Conservation (phyloP, 495 filamentous ascomycete species). For the Aspergillus diversus region DNA sequence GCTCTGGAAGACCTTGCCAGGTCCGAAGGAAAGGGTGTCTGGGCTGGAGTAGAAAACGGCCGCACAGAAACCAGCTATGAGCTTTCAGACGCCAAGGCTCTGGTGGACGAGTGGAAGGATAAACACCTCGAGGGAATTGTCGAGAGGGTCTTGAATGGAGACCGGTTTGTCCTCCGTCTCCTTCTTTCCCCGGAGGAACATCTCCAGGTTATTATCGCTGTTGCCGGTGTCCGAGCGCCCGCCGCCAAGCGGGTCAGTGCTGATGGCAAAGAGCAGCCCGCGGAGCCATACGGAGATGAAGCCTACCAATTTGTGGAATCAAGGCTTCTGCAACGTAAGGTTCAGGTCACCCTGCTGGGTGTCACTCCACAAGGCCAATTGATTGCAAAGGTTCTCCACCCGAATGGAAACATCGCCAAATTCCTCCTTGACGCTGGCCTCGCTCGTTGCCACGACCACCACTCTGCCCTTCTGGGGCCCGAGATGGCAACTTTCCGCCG, state of each 20-base stretch:
- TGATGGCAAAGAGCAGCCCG: constrained; percentile 78
- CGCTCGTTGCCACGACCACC: constrained; percentile 90
- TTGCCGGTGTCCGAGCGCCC: constrained; percentile 88
- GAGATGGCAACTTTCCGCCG: constrained; percentile 85
- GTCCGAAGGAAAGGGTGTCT: constrained; percentile 76
- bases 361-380: constrained; percentile 85
- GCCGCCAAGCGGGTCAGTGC: constrained; percentile 78
- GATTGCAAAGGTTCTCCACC: constrained; percentile 79
- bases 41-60: constrained; percentile 60
- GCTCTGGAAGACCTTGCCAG: constrained; percentile 80
- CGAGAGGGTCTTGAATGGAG: constrained; percentile 88
- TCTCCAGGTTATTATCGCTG: constrained; percentile 78
- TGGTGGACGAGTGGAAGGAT: constrained; percentile 78
- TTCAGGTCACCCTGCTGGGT: constrained; percentile 79
- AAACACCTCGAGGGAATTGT: constrained; percentile 77
- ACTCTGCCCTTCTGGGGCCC: constrained; percentile 82
- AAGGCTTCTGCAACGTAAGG: constrained; percentile 81
- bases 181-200: constrained; percentile 77
- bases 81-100: constrained; percentile 66
- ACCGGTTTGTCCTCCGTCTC: constrained; percentile 84
- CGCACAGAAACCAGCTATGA: constrained; percentile 79
- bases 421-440: constrained; percentile 86
- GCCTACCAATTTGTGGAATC: constrained; percentile 84
- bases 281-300: constrained; percentile 85
- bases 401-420: constrained; percentile 87